Base-by-base conservation (phyloP, 371 early-diverging fungal species). In the Actinomortierella wolfii region DNA sequence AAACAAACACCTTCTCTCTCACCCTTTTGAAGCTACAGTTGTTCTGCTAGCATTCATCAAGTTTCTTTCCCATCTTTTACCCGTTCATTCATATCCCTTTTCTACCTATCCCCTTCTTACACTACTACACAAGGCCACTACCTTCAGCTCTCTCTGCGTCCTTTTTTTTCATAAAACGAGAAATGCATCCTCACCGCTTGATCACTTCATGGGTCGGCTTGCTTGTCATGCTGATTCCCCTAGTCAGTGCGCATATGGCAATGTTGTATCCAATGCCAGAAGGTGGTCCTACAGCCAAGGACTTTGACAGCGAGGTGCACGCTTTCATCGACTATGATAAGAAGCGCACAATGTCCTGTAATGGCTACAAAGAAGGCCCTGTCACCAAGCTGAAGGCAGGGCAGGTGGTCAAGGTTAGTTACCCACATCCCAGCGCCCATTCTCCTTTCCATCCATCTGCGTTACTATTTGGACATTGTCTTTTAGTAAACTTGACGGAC, bases 311-410 rank as follows among this genome's bases (percentile, higher is more conserved):
- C 43, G 15, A 61, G 42, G 48, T 65, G 13, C 71, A 70, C 47
- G 54, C 61, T 11, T 70, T 60, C 41, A 54, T 70, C 49, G 59
- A 39, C 1, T 70, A 40, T 18, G n/a, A 51, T 3, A 25, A 20
- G 0, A 20, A 65, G 0, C 59, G 61, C 18, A 54, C 53, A 0
- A 17, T 64, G 3, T 57, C 59, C 1, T 69, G 70, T 57, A 69
- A 69, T 23, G 70, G 70, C 1, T 69, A 61, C n/a, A 57, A 49
- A 13, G 29, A 40, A 5, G 65, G 61, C 21, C 65, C 52, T 3
- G 48, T 64, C 20, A 70, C 71, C n/a, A 15, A 23, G 1, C 50
- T 70, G 51, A 46, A 54, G 21, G 71, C 71, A 7, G 71, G 71
- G 0, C n/a, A 70, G 15, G 18, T 42, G 3, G 34, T 69, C 40